Evolutionary conservation across 805 yeast genomes (phyloP), one percentile per base, ranked within the genome.

Genomic region (Candida arabinofermentans): DNA sequence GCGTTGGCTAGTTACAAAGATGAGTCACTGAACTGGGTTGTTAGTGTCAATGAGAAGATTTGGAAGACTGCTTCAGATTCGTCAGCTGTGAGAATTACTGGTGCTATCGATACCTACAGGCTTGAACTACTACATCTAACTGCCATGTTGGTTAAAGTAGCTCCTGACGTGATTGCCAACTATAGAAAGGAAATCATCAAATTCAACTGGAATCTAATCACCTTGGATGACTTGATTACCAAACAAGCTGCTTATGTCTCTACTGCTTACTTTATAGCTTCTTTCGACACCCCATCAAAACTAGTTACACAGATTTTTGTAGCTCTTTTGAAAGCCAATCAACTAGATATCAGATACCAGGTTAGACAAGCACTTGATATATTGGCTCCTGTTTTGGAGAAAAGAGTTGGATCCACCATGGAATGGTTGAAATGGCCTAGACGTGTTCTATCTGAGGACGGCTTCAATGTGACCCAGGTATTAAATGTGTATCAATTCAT

Each of bases 351-450:
- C 0, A 74, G 95, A 37, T 79, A 75, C 46, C 68, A 93, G 56
- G 96, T 90, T 0, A 79, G 82, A 58, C 95, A 88, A 56, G 95
- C 97, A 0, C 69, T 95, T 27, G 96, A 90, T 54, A 67, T 86
- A 4, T 67, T 93, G 16, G 96, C 97, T 0, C 96, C 96, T 0
- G 93, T 85, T 0, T 73, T 91, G 71, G 80, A 86, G 2, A 72
- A 73, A 41, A 70, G 95, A 39, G 75, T 85, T 64, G 86, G 79
- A 0, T 54, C 72, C 2, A 74, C 79, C 7, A 67, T 73, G 45
- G 71, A 70, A 40, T 93, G 98, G 98, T 75, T 93, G 39, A 90
- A 86, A 51, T 89, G 96, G 90, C 96, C 96, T 0, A 80, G 97
- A 50, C 74, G 97, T 39, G 93, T 91, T 2, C 70, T 93, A 12